Conservation (phyloP, 768 basidiomycete species). For the Termitomyces sp. region DNA sequence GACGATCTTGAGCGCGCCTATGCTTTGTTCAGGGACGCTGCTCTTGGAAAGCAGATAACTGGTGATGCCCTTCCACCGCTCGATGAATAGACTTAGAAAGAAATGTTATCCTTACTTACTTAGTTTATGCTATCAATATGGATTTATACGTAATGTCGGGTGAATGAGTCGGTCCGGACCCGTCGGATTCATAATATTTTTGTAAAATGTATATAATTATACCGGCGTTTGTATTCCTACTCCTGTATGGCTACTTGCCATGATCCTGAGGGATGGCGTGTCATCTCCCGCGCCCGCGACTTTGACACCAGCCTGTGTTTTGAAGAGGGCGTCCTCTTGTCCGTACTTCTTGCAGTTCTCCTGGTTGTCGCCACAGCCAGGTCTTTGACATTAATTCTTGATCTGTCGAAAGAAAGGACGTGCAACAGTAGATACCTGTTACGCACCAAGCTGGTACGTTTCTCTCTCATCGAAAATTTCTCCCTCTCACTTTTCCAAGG, state of each 20-base stretch:
- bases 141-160: background rate
- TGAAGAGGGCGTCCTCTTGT: conserved; percentile 66
- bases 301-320: conserved; percentile 83
- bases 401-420: conserved; percentile 27
- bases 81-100: conserved; percentile 30
- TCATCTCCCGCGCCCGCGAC: conserved; percentile 49
- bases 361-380: conserved; percentile 36
- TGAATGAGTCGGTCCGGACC: background rate
- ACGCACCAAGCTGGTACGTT: conserved; percentile 62
- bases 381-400: conserved; percentile 24
- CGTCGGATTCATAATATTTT: background rate
- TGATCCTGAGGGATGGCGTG: conserved; percentile 61
- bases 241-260: conserved; percentile 39
- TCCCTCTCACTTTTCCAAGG: conserved; percentile 26
- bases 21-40: conserved; percentile 65
- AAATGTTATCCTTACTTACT: background rate
- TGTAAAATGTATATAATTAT: background rate
- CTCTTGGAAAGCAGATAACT: conserved; percentile 57
- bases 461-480: background rate
- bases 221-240: background rate
- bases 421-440: conserved; percentile 48
- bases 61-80: conserved; percentile 66
- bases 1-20: conserved; percentile 86
- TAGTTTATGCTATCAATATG: background rate
- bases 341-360: conserved; percentile 43